Conservation (phyloP, 441 rosid species). For the Adansonia gregorii region DNA sequence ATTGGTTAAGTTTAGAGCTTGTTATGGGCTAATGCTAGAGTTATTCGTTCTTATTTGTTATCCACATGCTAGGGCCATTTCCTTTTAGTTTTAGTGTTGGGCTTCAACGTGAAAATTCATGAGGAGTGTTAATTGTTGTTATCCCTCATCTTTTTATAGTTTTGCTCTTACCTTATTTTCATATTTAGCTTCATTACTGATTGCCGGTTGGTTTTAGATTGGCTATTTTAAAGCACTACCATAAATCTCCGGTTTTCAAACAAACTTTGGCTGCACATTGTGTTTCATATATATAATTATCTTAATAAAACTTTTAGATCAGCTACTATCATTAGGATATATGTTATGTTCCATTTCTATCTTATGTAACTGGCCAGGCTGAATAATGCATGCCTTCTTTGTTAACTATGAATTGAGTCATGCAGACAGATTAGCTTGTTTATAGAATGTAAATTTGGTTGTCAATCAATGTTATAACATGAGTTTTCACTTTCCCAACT, state of each 20-base stretch:
- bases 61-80: constrained; percentile 1
- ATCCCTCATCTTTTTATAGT: neutral
- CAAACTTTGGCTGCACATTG: neutral
- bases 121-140: neutral
- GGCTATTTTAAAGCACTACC: neutral
- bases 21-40: neutral
- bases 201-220: neutral
- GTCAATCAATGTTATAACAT: neutral
- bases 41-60: neutral
- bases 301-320: neutral
- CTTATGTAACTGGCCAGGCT: neutral
- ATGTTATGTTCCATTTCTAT: neutral
- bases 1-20: constrained; percentile 1
- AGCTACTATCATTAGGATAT: neutral
- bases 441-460: constrained; percentile 4
- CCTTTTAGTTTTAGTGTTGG: neutral
- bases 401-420: neutral
- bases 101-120: neutral
- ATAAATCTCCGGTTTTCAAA: neutral
- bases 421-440: constrained; percentile 1
- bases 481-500: neutral
- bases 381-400: constrained; percentile 4
- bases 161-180: neutral
- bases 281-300: neutral
- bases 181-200: neutral